Evolutionary conservation across 441 rosid genomes (phyloP), one percentile per base, ranked within the genome.

Genomic region (Viola pubescens): DNA sequence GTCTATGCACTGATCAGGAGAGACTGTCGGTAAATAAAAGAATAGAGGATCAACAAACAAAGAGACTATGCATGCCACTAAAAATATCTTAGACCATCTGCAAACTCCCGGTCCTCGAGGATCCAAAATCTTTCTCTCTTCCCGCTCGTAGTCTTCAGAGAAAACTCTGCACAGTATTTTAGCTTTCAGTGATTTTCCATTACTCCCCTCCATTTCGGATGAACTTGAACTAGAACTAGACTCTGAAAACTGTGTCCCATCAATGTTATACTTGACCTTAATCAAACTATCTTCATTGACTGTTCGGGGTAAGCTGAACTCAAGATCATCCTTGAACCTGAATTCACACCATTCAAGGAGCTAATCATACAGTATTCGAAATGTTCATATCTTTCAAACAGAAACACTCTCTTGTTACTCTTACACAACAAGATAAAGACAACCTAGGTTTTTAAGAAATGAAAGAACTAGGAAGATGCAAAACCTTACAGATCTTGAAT

Each of bases 11-110:
- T 69, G 68, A 51, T 82, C 79, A 8, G 70, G 37, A 52, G 75
- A 66, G 57, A 81, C 86, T 49, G 73, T 51, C 0, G 90, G 95
- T 77, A 91, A 74, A 79, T 74, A 86, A 63, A 91, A 85, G 74
- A 91, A 88, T 7, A 91, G 75, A 65, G 98, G 95, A 55, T 91
- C 98, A 3, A 91, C 89, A 52, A 88, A 91, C 69, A 88, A 50
- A 48, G 98, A 86, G 62, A 88, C 73, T 55, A 91, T 62, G 63
- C 91, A 82, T 40, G 89, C 82, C 56, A 85, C 73, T 56, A 88
- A 77, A 55, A 91, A 85, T 55, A 91, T 74, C 65, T 82, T 91
- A 76, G 84, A 83, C 96, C 98, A 91, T 69, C 76, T 65, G 6
- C 77, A 78, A 63, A 83, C 74, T 3, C 67, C 37, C 12, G 70